Evolutionary conservation across 306 rosid species (phyloP), one percentile per base, ranked within the genome.

Genomic region (Purshia tridentata): DNA sequence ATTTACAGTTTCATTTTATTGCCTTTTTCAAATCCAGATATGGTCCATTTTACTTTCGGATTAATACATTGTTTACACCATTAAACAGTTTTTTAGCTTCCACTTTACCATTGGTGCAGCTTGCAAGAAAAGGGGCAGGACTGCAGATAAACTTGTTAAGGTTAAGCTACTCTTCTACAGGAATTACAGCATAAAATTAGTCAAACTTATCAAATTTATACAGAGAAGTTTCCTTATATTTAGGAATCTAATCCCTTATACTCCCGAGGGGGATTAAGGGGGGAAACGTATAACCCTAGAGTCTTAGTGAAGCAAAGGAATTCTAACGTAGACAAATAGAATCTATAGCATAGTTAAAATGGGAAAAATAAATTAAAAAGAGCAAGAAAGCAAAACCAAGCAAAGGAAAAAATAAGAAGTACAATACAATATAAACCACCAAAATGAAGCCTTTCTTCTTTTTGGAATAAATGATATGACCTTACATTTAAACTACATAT

Each of bases 381-480:
- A 37, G 46, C 57, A 72, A 57, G 56, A 14, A 47, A 61, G 47
- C 23, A 49, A 20, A 68, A 50, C 69, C 59, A 29, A 70, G 18
- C 45, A 50, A 70, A 75, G 67, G 49, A 64, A 70, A 23, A 56
- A 69, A 56, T 35, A 39, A 23, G 57, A 74, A 56, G 5, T 10
- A 40, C 44, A 56, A 15, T 44, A 56, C 35, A 40, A 13, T 8
- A 50, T 7, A 39, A 69, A 40, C 50, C 12, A 12, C 51, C 63
- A 39, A 53, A 4, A 54, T 4, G 3, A 69, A 53, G 51, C 69
- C 35, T 42, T n/a, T 42, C 51, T 13, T 9, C 9, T 6, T 64
- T 42, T 8, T 18, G 23, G 7, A 42, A 44, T 19, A 74, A 0
- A 14, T 35, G 6, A 49, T 9, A 35, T 41, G 0, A 14, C 18